Percentiles rank a stretch among this genome's conserved stretches.
Conservation (phyloP, 805 yeast genomes). For the Schwanniomyces pseudopolymorphus region DNA sequence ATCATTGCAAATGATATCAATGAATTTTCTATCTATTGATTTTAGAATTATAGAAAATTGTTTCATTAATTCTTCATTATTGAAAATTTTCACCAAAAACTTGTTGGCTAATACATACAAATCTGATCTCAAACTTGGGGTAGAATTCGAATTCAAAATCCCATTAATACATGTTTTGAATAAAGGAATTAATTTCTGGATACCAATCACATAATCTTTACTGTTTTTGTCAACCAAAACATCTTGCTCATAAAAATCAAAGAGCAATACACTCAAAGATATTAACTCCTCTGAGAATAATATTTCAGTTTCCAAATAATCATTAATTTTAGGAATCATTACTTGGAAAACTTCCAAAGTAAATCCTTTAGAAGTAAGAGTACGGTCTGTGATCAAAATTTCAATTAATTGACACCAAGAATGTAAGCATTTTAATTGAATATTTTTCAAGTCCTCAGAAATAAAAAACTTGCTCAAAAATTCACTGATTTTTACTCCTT, state of each 20-base stretch:
- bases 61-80: conserved; percentile 39
- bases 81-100: conserved; percentile 54
- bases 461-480: conserved; percentile 47
- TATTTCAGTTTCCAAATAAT: conserved; percentile 66
- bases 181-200: conserved; percentile 60
- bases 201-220: conserved; percentile 21
- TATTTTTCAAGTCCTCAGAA: conserved; percentile 45
- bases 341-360: conserved; percentile 75
- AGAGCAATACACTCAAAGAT: conserved; percentile 69
- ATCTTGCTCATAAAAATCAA: conserved; percentile 54
- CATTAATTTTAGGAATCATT: conserved; percentile 73
- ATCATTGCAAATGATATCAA: conserved; percentile 71
- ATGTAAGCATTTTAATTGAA: conserved; percentile 63
- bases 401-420: conserved; percentile 85
- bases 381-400: conserved; percentile 62
- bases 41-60: conserved; percentile 56
- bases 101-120: conserved; percentile 72
- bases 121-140: conserved; percentile 70
- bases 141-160: conserved; percentile 65
- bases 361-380: conserved; percentile 51
- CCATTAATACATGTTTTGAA: conserved; percentile 77
- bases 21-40: conserved; percentile 57
- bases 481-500: conserved; percentile 26
- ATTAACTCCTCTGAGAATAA: conserved; percentile 73
- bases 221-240: conserved; percentile 13